These are phyloP conservation scores for Suhomyces bokatorum DNA, from an alignment of 1,139 yeast genomes.

Conservation along the genomic window DNA sequence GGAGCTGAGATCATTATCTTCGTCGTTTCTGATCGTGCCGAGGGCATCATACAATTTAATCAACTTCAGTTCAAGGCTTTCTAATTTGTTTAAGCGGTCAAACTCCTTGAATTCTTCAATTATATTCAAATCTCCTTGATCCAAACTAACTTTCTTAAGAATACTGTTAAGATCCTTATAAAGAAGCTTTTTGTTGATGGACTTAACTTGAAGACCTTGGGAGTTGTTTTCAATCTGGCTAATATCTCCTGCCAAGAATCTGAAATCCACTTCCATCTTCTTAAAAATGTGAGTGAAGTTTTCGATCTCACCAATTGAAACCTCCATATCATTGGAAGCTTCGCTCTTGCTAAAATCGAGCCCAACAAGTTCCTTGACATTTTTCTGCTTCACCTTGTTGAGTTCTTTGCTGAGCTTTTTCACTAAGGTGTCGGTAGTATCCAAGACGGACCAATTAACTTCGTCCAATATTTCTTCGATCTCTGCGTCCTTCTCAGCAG, in stretches of 20 bases:
- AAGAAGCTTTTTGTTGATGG: conserved; percentile 74
- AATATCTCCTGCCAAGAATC: conserved; percentile 60
- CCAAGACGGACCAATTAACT: conserved; percentile 69
- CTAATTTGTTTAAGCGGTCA: conserved; percentile 45
- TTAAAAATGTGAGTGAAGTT: conserved; percentile 54
- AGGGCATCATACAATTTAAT: conserved; percentile 65
- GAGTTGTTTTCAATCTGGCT: conserved; percentile 72
- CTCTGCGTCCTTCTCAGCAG: conserved; percentile 39
- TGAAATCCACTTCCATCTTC: conserved; percentile 45
- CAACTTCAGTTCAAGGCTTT: conserved; percentile 57
- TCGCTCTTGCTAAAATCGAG: conserved; percentile 43
- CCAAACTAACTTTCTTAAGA: conserved; percentile 66
- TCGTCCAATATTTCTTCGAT: conserved; percentile 74
- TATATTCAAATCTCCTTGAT: conserved; percentile 51
- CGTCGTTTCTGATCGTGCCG: conserved; percentile 55
- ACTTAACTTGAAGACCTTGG: conserved; percentile 80
- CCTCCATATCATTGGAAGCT: conserved; percentile 35
- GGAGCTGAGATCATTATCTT: conserved; percentile 51
- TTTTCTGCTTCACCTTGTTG: conserved; percentile 37
- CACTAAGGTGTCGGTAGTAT: conserved; percentile 58
- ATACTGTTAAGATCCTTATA: conserved; percentile 70
- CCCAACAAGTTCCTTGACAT: conserved; percentile 38
- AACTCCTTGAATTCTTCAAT: conserved; percentile 53
- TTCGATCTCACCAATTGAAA: conserved; percentile 63
- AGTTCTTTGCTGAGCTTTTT: conserved; percentile 50